Base-by-base conservation (phyloP, 768 basidiomycete genomes). In the Pholiota molesta region DNA sequence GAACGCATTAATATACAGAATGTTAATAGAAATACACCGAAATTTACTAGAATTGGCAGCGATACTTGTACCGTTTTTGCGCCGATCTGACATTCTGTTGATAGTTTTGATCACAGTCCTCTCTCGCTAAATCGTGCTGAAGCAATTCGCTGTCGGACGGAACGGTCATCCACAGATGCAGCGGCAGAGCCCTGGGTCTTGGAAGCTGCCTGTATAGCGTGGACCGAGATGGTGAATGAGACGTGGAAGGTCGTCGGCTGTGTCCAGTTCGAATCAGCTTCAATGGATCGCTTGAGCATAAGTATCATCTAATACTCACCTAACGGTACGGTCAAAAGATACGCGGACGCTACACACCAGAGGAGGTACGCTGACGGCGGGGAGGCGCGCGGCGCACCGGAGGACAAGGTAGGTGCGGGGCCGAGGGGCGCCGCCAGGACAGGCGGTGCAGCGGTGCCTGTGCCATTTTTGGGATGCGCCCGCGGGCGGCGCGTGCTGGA, bases 171-270 rank as follows among this genome's bases (percentile, higher is more conserved):
- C 2, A 76, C 75, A 26, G n/a, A n/a, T n/a, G n/a, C n/a, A n/a
- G n/a, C n/a, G n/a, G n/a, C n/a, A n/a, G n/a, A n/a, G n/a, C n/a
- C n/a, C 71, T 9, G 80, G 81, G 52, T 92, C 90, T 70, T 93
- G 92, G 72, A 94, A 92, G 47, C 86, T 87, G 21, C 86, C 88
- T 1, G 79, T 78, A 62, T 95, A 95, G 47, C 88, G 84, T 9
- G 93, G 93, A 3, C 92, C 90, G 11, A 95, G 84, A 66, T 93
- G 90, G 68, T 94, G 89, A 37, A 93, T 82, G 49, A 95, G 81
- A 16, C 90, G 83, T 6, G 87, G 86, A 5, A 92, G 71, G 62
- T 91, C 90, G 56, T 93, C 88, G 16, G 79, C 91, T 91, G 54
- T 21, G 13, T 26, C n/a, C 21, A 4, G 10, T 10, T 37, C 35